Evolutionary conservation across 306 rosid genomes (phyloP), one percentile per base, ranked within the genome.

Genomic region (Vigna reflexopilosa): DNA sequence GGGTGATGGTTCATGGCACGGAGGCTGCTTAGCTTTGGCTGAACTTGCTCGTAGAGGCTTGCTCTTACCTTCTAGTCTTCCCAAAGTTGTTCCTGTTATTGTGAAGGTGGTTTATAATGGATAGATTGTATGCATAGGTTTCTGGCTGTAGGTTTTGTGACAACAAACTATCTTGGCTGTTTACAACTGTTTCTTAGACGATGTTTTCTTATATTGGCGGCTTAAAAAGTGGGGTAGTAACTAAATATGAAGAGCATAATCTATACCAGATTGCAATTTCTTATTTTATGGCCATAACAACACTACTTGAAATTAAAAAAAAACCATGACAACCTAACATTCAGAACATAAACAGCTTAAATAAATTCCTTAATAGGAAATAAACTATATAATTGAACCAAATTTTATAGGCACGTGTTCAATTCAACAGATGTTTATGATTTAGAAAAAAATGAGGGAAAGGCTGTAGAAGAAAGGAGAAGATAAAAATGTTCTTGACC

Each of bases 1-100:
- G 98, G 97, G 98, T 61, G 98, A 95, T 83, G 96, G 98, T 79
- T 95, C 98, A 58, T 95, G 98, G 98, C 98, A 93, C 76, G 98
- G 98, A 73, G 98, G 98, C 72, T 95, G 98, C 90, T 88, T 95
- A 73, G 98, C 98, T 24, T 84, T 95, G 83, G 98, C 98, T 63
- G 98, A 95, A 88, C 92, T 95, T 88, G 98, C 96, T 80, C 97
- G 98, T 73, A 88, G 98, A 86, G 98, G 98, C 80, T 85, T 92
- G 86, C 97, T 95, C 83, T 84, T 93, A 66, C 97, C 98, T 68
- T 48, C 24, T 36, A 87, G 97, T 85, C 97, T 95, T 79, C 92
- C 93, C 36, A 88, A 85, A 85, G 94, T 95, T 67, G 93, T 93
- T 77, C 98, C 98, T 36, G 91, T 95, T 84, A 88, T 93, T 62